A percentile compares a stretch with the other conserved stretches of the same genome.
These are phyloP conservation scores for Aspergillus ochraceus DNA, from an alignment of 2,329 filamentous ascomycete genomes.

Conservation along the genomic window DNA sequence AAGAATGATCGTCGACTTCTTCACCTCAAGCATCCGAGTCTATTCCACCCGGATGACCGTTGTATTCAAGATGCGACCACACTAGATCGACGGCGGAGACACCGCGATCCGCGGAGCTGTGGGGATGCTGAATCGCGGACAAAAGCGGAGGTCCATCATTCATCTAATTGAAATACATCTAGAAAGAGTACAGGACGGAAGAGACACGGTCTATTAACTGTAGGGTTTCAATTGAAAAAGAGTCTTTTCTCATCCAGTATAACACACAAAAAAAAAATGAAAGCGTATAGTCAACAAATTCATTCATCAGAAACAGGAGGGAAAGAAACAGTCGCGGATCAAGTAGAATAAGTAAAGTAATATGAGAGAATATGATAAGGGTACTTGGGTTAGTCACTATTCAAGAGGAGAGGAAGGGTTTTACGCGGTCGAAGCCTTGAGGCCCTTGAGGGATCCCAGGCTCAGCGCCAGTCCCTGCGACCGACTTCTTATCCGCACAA, in stretches of 20 bases:
- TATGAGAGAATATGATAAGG: slow-evolving; percentile 20
- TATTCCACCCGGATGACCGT: background rate
- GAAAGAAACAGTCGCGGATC: slow-evolving; percentile 15
- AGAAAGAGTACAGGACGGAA: slow-evolving; percentile 1
- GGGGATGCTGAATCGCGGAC: background rate
- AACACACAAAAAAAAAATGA: slow-evolving; percentile 19
- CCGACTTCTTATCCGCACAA: slow-evolving; percentile 95
- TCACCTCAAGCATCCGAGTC: background rate
- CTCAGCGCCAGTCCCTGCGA: slow-evolving; percentile 93
- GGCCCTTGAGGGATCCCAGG: slow-evolving; percentile 87
- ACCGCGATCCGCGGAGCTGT: slow-evolving; percentile 4
- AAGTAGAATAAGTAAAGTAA: slow-evolving; percentile 21
- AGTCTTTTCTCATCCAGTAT: slow-evolving; percentile 29
- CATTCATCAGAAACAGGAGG: slow-evolving; percentile 26
- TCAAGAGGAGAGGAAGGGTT: slow-evolving; percentile 29
- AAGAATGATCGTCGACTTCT: background rate
- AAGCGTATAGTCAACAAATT: slow-evolving; percentile 30
- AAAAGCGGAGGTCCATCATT: too few species aligned
- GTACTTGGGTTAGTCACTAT: slow-evolving; percentile 32
- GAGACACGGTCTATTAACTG: slow-evolving; percentile 11
- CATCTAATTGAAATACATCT: background rate
- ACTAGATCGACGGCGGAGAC: background rate
- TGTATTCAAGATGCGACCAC: background rate
- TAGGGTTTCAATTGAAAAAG: slow-evolving; percentile 16
- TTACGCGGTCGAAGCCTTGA: slow-evolving; percentile 66